Percentiles rank a stretch among this genome's conserved stretches.
phyloP scores from a whole-genome alignment of 2,329 filamentous ascomycete genomes.

The Colletotrichum aenigma region DNA sequence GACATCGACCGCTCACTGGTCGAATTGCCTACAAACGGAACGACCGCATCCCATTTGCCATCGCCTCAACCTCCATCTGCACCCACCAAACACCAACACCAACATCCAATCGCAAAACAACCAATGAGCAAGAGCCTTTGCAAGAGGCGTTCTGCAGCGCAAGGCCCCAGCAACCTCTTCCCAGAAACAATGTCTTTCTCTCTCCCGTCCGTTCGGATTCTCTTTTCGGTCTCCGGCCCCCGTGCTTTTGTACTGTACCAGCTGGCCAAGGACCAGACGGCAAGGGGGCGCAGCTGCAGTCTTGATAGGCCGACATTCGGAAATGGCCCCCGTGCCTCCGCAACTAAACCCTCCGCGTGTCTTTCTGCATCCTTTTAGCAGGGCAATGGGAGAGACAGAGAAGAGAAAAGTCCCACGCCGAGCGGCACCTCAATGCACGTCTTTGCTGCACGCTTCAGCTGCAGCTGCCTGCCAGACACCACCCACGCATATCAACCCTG shows the following conservation, averaged over 20 bases:
- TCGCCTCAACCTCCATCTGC: neutral
- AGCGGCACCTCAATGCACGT: neutral
- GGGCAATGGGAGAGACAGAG: neutral
- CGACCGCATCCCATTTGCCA: neutral
- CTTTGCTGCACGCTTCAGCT: neutral
- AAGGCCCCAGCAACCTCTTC: neutral
- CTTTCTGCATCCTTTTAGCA: constrained; percentile 2
- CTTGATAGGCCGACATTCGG: neutral
- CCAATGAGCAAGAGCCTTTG: neutral
- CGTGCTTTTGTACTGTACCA: neutral
- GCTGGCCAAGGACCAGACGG: neutral
- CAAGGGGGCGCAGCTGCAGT: neutral
- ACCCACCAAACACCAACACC: neutral
- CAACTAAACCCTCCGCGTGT: neutral
- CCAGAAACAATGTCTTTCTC: neutral
- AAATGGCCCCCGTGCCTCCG: neutral
- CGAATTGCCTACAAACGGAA: neutral
- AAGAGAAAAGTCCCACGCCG: neutral
- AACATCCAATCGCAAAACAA: neutral
- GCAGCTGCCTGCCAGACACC: constrained; percentile 7
- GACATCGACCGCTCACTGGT: neutral
- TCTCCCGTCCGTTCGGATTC: neutral
- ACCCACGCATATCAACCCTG: neutral
- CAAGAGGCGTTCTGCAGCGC: neutral
- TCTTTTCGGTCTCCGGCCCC: neutral